phyloP scores from a whole-genome alignment of 495 filamentous ascomycete species.

The Aspergillus homomorphus region DNA sequence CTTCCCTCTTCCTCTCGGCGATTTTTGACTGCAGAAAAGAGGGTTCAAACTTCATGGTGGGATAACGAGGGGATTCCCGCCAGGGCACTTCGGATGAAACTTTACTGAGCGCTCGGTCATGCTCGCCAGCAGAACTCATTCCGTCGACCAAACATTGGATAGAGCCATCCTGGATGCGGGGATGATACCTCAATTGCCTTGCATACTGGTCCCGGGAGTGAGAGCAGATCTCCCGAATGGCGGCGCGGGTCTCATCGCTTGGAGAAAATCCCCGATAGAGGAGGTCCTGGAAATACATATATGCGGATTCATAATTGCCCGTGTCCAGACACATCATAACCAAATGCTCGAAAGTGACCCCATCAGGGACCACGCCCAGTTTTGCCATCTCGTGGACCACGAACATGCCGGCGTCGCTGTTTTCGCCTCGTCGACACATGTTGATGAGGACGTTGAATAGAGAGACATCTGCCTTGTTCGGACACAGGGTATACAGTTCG shows the following conservation, averaged over 20 bases:
- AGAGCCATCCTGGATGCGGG: conserved; percentile 19
- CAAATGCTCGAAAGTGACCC: conserved; percentile 63
- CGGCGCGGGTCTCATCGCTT: conserved; percentile 21
- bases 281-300: conserved; percentile 41
- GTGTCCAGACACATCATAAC: conserved; percentile 60
- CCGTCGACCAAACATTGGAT: conserved; percentile 13
- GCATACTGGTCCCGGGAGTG: conserved; percentile 31
- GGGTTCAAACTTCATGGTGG: not conserved
- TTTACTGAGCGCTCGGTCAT: not conserved
- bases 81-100: not conserved
- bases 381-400: conserved; percentile 71
- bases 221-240: conserved; percentile 31
- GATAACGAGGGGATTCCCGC: not conserved
- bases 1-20: not conserved
- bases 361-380: conserved; percentile 56
- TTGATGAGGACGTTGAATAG: conserved; percentile 68
- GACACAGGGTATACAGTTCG: conserved; percentile 59
- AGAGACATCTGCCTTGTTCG: conserved; percentile 52
- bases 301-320: conserved; percentile 37
- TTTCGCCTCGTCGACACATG: conserved; percentile 49
- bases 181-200: conserved; percentile 30
- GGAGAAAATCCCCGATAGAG: conserved; percentile 24
- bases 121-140: not conserved
- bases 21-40: not conserved
- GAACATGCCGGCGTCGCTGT: conserved; percentile 61